phyloP scores from a whole-genome alignment of 306 rosid species.

The Sphenostylis stenocarpa region DNA sequence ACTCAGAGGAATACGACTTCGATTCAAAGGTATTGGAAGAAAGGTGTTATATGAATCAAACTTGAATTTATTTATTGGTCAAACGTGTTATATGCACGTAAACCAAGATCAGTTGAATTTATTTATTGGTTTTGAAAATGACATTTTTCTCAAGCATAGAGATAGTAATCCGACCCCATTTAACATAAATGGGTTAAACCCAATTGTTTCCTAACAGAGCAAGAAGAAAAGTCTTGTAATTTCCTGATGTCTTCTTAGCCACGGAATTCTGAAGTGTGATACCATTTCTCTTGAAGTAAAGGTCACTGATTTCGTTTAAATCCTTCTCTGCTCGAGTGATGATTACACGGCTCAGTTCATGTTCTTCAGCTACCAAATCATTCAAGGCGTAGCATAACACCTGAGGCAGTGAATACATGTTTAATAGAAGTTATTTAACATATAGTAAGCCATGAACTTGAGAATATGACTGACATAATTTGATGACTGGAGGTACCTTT shows the following conservation, averaged over 20 bases:
- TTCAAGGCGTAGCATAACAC: constrained; percentile 41
- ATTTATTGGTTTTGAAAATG: constrained; percentile 3
- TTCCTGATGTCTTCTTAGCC: constrained; percentile 42
- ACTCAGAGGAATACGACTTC: no score
- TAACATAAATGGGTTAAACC: neutral
- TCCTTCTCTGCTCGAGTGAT: constrained; percentile 56
- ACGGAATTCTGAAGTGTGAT: constrained; percentile 33
- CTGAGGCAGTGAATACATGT: constrained; percentile 19
- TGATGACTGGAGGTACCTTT: constrained; percentile 40
- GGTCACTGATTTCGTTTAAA: constrained; percentile 46
- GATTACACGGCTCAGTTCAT: constrained; percentile 54
- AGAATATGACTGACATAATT: neutral
- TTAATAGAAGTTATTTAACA: neutral
- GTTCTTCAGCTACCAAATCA: constrained; percentile 35
- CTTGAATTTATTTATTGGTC: no score
- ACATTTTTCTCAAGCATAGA: neutral
- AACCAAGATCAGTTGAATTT: constrained; percentile 19
- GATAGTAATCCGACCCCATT: neutral
- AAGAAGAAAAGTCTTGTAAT: constrained; percentile 46
- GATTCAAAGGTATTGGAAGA: no score
- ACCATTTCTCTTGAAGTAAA: constrained; percentile 45
- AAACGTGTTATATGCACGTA: neutral
- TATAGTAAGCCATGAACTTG: neutral
- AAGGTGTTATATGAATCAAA: no score
- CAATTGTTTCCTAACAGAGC: constrained; percentile 28